Percentiles rank a stretch among this genome's conserved stretches.
These are phyloP conservation scores for Boletus patriciae DNA, from an alignment of 768 basidiomycete species.

Conservation along the genomic window DNA sequence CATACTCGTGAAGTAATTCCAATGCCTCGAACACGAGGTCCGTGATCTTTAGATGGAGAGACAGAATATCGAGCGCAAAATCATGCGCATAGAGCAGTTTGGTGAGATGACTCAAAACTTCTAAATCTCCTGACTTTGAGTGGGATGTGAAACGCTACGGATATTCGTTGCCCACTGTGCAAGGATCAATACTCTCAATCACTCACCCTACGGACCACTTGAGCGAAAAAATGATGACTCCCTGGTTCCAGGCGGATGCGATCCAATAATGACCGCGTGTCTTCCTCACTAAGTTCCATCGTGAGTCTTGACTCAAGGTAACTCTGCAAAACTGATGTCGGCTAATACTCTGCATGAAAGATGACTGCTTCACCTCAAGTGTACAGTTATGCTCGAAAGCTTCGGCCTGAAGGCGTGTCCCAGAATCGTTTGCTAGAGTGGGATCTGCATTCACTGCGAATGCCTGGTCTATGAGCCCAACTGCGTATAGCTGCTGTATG, in stretches of 20 bases:
- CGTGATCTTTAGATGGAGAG: conserved; percentile 63
- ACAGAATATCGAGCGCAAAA: conserved; percentile 62
- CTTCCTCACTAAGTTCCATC: conserved; percentile 46
- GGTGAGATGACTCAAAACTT: conserved; percentile 69
- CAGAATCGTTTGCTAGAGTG: conserved; percentile 46
- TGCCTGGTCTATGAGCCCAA: conserved; percentile 54
- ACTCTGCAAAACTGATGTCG: conserved; percentile 12
- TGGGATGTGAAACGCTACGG: conserved; percentile 59
- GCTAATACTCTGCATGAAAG: neutral
- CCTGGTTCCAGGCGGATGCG: conserved; percentile 55
- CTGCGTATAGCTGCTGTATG: conserved; percentile 52
- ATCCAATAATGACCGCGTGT: conserved; percentile 34
- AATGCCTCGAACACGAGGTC: conserved; percentile 66
- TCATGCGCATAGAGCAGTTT: conserved; percentile 61
- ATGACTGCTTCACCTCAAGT: conserved; percentile 46
- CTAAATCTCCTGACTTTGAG: conserved; percentile 57
- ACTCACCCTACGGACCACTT: conserved; percentile 56
- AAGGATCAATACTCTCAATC: neutral
- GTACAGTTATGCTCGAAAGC: conserved; percentile 60
- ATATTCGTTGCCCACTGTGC: neutral
- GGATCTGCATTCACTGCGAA: conserved; percentile 55
- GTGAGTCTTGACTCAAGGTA: conserved; percentile 61
- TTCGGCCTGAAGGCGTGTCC: conserved; percentile 54
- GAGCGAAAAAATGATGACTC: conserved; percentile 58
- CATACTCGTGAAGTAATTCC: conserved; percentile 65